These are phyloP conservation scores for Omphalotus olearius DNA, from an alignment of 1,284 basidiomycete species.

Conservation along the genomic window DNA sequence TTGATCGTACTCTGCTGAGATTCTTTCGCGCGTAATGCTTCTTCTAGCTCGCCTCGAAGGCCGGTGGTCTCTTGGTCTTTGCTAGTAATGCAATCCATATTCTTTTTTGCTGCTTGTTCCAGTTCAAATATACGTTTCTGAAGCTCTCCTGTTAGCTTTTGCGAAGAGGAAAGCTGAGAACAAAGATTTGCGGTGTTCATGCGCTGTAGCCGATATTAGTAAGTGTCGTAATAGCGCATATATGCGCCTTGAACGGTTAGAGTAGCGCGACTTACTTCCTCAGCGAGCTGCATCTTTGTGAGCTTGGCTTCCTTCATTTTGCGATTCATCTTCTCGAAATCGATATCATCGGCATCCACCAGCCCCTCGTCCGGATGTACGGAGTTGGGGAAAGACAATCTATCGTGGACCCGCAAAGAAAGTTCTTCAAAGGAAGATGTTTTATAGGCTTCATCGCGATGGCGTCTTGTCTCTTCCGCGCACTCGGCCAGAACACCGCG, in stretches of 20 bases:
- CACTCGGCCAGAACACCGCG: neutral
- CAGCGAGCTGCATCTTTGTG: constrained; percentile 13
- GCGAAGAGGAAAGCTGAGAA: constrained; percentile 5
- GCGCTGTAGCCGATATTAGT: constrained; percentile 1
- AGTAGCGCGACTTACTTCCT: constrained; percentile 10
- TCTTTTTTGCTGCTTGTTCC: neutral
- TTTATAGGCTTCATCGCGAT: neutral
- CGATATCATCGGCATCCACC: constrained; percentile 10
- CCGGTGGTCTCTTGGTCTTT: constrained; percentile 1
- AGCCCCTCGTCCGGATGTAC: neutral
- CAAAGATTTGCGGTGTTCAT: constrained; percentile 8
- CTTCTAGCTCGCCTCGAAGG: constrained; percentile 2
- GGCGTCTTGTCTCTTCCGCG: neutral
- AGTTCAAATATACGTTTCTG: constrained; percentile 4
- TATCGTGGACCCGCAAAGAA: neutral
- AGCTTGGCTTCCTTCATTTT: constrained; percentile 15
- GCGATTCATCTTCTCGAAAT: constrained; percentile 14
- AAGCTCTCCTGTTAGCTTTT: neutral
- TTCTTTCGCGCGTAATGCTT: neutral
- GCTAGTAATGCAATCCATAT: neutral
- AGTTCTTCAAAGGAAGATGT: neutral
- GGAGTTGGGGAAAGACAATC: neutral
- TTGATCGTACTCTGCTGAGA: neutral
- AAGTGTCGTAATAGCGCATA: neutral
- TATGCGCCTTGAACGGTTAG: neutral